Percentiles rank a stretch among this genome's conserved stretches.
These are phyloP conservation scores for Calamus simplicifolius DNA, from an alignment of 176 grass and related monocot species.

Conservation along the genomic window DNA sequence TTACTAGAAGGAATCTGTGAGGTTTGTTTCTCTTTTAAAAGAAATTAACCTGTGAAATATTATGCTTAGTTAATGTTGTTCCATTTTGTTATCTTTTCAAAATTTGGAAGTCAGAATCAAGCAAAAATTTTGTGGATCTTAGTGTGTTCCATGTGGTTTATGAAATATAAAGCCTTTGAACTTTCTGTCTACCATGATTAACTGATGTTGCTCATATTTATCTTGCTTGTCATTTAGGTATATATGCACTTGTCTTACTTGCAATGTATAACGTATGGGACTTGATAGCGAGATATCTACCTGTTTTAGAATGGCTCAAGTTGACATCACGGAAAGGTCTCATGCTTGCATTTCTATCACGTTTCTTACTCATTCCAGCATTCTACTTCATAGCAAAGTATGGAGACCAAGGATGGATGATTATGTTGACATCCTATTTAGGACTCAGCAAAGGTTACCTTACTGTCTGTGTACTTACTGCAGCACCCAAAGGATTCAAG, in stretches of 20 bases:
- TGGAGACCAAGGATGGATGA: slow-evolving; percentile 62
- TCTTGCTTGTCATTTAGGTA: slow-evolving; percentile 33
- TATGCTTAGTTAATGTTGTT: too few relatives aligned
- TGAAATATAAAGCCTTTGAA: too few relatives aligned
- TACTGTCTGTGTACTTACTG: slow-evolving; percentile 54
- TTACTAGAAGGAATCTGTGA: too few relatives aligned
- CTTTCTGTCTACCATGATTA: too few relatives aligned
- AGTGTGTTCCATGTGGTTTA: too few relatives aligned
- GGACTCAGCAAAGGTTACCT: slow-evolving; percentile 56
- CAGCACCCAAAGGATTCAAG: slow-evolving; percentile 62
- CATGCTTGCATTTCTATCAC: slow-evolving; percentile 18
- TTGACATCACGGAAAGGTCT: slow-evolving; percentile 53
- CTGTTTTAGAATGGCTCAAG: slow-evolving; percentile 35
- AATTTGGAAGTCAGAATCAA: too few relatives aligned
- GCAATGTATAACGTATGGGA: slow-evolving; percentile 55
- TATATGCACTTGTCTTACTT: slow-evolving; percentile 50
- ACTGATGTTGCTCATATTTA: neutral
- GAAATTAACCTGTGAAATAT: too few relatives aligned
- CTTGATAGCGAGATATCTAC: slow-evolving; percentile 67
- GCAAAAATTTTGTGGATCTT: too few relatives aligned
- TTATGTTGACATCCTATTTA: slow-evolving; percentile 45
- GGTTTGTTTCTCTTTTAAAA: too few relatives aligned
- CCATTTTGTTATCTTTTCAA: too few relatives aligned
- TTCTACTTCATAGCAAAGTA: slow-evolving; percentile 72
- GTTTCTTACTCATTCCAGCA: slow-evolving; percentile 50